phyloP scores from a whole-genome alignment of 371 early-diverging fungal genomes.

The Cokeromyces recurvatus region DNA sequence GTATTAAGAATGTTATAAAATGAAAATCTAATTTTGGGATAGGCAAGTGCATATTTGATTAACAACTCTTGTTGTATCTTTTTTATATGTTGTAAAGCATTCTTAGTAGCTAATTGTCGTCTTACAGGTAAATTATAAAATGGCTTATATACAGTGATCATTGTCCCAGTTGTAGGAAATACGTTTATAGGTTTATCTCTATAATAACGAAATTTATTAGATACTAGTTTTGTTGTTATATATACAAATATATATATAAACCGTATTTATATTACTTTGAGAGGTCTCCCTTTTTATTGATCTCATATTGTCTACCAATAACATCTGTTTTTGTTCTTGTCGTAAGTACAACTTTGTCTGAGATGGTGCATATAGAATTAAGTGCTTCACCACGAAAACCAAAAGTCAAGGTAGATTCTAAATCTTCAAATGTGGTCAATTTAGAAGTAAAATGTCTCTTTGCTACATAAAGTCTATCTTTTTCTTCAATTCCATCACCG shows the following conservation, averaged over 20 bases:
- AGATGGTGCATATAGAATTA: conserved; percentile 46
- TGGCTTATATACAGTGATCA: conserved; percentile 27
- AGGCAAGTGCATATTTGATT: conserved; percentile 23
- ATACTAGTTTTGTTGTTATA: background rate
- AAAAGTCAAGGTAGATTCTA: conserved; percentile 47
- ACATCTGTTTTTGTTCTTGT: conserved; percentile 33
- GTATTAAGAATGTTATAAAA: too few species aligned
- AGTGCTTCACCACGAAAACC: conserved; percentile 73
- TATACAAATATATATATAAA: background rate
- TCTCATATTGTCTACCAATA: conserved; percentile 26
- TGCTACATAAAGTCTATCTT: conserved; percentile 38
- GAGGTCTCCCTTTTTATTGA: conserved; percentile 26
- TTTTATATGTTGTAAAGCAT: conserved; percentile 8
- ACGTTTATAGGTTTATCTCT: conserved; percentile 3
- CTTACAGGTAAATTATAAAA: conserved; percentile 45
- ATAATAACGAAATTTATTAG: conserved; percentile 6
- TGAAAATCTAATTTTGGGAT: conserved; percentile 32
- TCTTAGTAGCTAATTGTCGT: conserved; percentile 31
- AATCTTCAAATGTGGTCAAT: conserved; percentile 54
- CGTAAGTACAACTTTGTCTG: conserved; percentile 22
- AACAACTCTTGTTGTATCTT: conserved; percentile 27
- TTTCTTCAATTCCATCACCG: conserved; percentile 53
- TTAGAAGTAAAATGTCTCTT: conserved; percentile 70
- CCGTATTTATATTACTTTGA: conserved; percentile 21
- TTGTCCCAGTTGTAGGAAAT: conserved; percentile 25